Base-by-base conservation (phyloP, 2,329 filamentous ascomycete species). In the Aspergillus latus region DNA sequence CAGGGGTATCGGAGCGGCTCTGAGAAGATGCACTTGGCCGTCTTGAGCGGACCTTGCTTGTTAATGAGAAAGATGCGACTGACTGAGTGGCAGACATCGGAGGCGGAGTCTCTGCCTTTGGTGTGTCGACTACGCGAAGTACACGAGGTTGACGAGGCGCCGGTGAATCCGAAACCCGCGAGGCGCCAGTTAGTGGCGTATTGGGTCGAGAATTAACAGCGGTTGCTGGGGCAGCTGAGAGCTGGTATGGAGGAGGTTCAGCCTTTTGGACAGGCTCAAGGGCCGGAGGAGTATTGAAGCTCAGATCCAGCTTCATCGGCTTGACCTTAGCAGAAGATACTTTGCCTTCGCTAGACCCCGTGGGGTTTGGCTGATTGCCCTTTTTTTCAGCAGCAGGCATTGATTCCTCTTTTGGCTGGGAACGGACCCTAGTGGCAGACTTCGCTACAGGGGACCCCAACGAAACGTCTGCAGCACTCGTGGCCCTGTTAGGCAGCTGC, bases 1-100 rank as follows among this genome's bases (percentile, higher is more conserved):
- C 84, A 10, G 85, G 84, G 1, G 84, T 87, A 13, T 82, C 83
- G 11, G 85, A 83, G n/a, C 76, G 72, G 59, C 84, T 83, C 49
- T 80, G 73, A 1, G 84, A 85, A 6, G 83, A 81, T 10, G 86
- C 71, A 57, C 73, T 77, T 36, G 70, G 70, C 46, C 66, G 64
- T 42, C 72, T 64, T 8, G 71, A 72, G 29, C 71, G 66, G 2
- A 59, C 65, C 65, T 70, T 74, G 30, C 54, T 58, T 30, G 66
- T 63, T 2, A 68, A 65, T 3, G 68, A 62, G 9, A 69, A 53
- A 34, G 73, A 69, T 4, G 69, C 65, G 1, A 69, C 58, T 5
- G 72, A 72, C n/a, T 70, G 67, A 26, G 65, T 66, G 15, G 66
- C 66, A 10, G 70, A 67, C 37, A 59, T 44, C 29, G 70, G 66